Percentiles rank a stretch among this genome's conserved stretches.
Conservation (phyloP, 169 alveolate species). For the Plasmodium knowlesi region DNA sequence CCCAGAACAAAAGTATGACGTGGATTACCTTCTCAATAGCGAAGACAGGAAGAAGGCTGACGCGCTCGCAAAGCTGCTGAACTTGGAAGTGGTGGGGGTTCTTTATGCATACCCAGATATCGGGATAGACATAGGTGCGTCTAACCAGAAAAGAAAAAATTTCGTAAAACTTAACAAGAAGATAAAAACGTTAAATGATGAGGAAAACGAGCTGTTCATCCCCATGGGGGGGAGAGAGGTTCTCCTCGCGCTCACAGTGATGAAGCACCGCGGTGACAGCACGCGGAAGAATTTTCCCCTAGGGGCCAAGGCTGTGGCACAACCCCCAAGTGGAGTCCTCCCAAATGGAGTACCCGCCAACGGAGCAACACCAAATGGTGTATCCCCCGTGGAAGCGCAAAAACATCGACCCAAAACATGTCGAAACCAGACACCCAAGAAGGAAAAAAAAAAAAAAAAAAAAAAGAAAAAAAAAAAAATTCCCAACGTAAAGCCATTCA, state of each 20-base stretch:
- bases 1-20: slow-evolving; percentile 13
- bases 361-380: neutral
- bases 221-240: slow-evolving; percentile 77
- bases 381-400: neutral
- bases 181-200: slow-evolving; percentile 48
- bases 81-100: slow-evolving; percentile 60
- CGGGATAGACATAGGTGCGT: slow-evolving; percentile 33
- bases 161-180: slow-evolving; percentile 52
- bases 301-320: neutral
- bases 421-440: neutral
- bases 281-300: neutral
- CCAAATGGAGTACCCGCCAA: neutral
- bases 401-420: neutral
- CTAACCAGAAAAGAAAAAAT: slow-evolving; percentile 40
- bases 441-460: slow-evolving; percentile 30
- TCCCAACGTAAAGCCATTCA: slow-evolving; percentile 52
- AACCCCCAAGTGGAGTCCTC: neutral
- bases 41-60: slow-evolving; percentile 68
- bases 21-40: slow-evolving; percentile 49
- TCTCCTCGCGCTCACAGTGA: slow-evolving; percentile 33
- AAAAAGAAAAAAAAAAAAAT: slow-evolving; percentile 36
- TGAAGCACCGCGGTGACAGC: neutral
- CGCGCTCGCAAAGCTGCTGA: slow-evolving; percentile 36
- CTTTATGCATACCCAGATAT: slow-evolving; percentile 71
- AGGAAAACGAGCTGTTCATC: slow-evolving; percentile 64